These are phyloP conservation scores for Oldenlandia corymbosa DNA, from an alignment of 257 asterid species.

Conservation along the genomic window DNA sequence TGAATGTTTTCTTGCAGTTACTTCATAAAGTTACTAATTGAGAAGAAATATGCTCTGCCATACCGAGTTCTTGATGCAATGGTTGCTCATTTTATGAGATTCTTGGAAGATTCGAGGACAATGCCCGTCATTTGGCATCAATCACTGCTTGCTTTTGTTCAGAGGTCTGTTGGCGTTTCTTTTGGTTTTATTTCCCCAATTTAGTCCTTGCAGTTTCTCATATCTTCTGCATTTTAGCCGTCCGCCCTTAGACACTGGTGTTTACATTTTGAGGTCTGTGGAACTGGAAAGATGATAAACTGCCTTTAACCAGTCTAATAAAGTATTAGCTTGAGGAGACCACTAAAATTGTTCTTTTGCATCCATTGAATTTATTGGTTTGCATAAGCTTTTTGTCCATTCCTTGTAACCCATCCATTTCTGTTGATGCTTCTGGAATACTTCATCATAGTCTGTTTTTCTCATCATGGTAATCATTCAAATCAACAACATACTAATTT, in stretches of 20 bases:
- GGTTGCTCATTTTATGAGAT: constrained; percentile 85
- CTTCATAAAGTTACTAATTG: constrained; percentile 71
- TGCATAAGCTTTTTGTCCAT: neutral
- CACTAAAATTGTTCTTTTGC: neutral
- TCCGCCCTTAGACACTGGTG: neutral
- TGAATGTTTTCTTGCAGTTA: constrained; percentile 50
- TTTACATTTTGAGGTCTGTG: neutral
- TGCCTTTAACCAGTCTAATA: neutral
- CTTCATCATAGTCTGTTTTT: neutral
- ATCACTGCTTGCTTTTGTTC: constrained; percentile 92
- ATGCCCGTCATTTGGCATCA: constrained; percentile 99
- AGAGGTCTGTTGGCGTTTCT: constrained; percentile 46
- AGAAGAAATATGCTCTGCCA: constrained; percentile 96
- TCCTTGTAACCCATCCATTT: neutral
- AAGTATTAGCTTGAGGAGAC: neutral
- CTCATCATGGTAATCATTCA: neutral
- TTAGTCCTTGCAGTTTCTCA: neutral
- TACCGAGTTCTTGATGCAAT: constrained; percentile 93
- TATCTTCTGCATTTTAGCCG: neutral
- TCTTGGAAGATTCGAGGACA: constrained; percentile 59
- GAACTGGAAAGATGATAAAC: neutral
- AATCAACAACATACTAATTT: neutral
- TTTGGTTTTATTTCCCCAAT: constrained; percentile 1
- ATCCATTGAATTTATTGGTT: neutral
- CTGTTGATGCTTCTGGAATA: neutral